Evolutionary conservation across 352 stramenopile species (phyloP).

Genomic region (Thalassiosira oceanica): DNA sequence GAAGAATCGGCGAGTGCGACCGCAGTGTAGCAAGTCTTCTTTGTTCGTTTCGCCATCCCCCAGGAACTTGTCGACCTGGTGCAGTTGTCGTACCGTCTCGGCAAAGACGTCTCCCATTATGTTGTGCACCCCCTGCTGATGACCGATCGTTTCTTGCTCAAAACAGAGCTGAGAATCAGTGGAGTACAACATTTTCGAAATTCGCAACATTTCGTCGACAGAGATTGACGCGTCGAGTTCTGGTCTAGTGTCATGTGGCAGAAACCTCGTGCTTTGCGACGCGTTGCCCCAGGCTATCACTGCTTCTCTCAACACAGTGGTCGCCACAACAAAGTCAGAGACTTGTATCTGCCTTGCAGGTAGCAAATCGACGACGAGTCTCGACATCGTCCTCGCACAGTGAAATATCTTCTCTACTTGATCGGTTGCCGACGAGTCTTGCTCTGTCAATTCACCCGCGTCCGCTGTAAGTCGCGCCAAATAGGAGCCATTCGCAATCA

Average conservation of each 20-base stretch:
- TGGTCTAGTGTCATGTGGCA: no score
- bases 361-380: no score
- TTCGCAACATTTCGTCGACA: constrained; percentile 40
- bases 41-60: no score
- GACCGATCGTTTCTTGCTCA: constrained; percentile 1
- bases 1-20: constrained; percentile 6
- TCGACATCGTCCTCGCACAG: no score
- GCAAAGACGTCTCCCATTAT: constrained; percentile 34
- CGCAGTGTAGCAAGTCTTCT: no score
- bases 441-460: no score
- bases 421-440: no score
- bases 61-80: constrained; percentile 47
- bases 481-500: no score
- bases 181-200: constrained; percentile 10
- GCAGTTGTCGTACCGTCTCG: constrained; percentile 32
- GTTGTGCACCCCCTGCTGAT: constrained; percentile 11
- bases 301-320: constrained; percentile 22
- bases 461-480: no score
- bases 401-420: no score
- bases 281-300: constrained; percentile 33
- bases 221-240: constrained; percentile 14
- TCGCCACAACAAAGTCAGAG: no score
- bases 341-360: no score
- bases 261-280: constrained; percentile 24
- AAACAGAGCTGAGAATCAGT: constrained; percentile 16